A percentile compares a stretch with the other conserved stretches of the same genome.
Conservation (phyloP, 345 rosid genomes). For the Fremontodendron californicum region DNA sequence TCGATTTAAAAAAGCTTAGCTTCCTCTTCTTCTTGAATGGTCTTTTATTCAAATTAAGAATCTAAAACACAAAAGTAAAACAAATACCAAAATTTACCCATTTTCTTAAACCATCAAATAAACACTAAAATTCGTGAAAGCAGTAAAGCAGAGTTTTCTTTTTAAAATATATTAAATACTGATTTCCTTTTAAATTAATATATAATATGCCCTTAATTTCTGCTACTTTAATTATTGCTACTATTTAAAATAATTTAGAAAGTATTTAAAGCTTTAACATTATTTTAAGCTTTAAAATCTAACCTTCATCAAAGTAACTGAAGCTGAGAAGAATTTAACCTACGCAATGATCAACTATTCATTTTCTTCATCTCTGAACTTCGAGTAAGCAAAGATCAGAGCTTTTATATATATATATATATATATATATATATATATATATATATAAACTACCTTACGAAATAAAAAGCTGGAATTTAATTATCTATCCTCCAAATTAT, state of each 20-base stretch:
- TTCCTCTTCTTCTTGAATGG: background rate
- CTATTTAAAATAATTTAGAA: background rate
- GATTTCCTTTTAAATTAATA: background rate
- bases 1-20: too few relatives aligned
- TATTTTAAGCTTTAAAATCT: too few relatives aligned
- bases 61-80: constrained; percentile 8
- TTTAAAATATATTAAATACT: background rate
- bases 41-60: constrained; percentile 18
- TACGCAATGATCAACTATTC: background rate
- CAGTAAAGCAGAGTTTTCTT: background rate
- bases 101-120: background rate
- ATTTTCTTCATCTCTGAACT: background rate
- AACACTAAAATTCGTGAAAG: background rate
- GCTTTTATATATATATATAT: too few relatives aligned
- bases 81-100: background rate
- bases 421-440: too few relatives aligned
- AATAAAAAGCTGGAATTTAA: background rate
- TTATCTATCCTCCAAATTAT: background rate
- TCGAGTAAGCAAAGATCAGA: constrained; percentile 17
- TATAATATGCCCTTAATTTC: background rate
- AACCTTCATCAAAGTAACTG: background rate
- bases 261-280: too few relatives aligned
- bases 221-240: background rate
- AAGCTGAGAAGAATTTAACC: background rate
- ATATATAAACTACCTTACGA: too few relatives aligned